These are phyloP conservation scores for Myotisia sp. DNA, from an alignment of 2,329 filamentous ascomycete species.

Conservation along the genomic window DNA sequence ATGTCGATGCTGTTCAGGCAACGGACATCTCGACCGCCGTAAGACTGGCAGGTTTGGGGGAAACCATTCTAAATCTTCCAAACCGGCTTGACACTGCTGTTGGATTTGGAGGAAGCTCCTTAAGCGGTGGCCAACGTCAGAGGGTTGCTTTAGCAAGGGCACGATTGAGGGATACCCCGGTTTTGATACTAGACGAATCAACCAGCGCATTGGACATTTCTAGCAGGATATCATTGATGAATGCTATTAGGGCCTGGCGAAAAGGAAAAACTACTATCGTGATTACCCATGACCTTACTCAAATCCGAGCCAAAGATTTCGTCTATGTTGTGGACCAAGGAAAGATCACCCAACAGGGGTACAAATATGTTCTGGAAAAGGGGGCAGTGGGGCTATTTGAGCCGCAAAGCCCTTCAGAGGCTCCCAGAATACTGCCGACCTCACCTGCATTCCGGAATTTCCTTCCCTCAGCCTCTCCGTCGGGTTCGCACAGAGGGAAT, in stretches of 20 bases:
- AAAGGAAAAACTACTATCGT: slow-evolving; percentile 73
- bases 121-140: slow-evolving; percentile 80
- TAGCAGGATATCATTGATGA: slow-evolving; percentile 54
- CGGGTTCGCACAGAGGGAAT: background rate
- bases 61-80: slow-evolving; percentile 52
- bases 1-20: slow-evolving; percentile 36
- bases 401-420: background rate
- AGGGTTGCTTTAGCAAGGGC: slow-evolving; percentile 68
- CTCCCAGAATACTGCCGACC: background rate
- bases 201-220: slow-evolving; percentile 74
- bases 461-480: background rate
- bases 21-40: slow-evolving; percentile 48
- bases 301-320: slow-evolving; percentile 59
- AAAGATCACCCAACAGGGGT: slow-evolving; percentile 53
- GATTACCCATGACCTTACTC: slow-evolving; percentile 76
- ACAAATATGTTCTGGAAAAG: slow-evolving; percentile 29
- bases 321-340: slow-evolving; percentile 67
- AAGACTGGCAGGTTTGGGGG: slow-evolving; percentile 53
- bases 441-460: background rate
- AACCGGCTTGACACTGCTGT: slow-evolving; percentile 58
- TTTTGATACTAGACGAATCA: slow-evolving; percentile 77
- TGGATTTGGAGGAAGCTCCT: slow-evolving; percentile 50
- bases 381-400: background rate
- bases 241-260: slow-evolving; percentile 64
- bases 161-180: slow-evolving; percentile 57